Base-by-base conservation (phyloP, 2,329 filamentous ascomycete species). In the Hirsutella minnesotensis region DNA sequence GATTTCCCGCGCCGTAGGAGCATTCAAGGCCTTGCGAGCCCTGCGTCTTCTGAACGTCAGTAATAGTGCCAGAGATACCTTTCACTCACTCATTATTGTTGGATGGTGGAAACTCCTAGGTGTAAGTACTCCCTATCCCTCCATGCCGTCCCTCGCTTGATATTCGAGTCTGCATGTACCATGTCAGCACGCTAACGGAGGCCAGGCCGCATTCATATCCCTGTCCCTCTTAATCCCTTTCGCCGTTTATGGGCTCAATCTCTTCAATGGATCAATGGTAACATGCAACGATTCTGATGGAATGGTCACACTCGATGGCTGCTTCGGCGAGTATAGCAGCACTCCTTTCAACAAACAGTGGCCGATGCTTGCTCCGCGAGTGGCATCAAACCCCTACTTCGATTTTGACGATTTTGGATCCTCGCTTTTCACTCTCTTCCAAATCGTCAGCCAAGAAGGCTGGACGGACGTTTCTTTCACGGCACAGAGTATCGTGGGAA, bases 381-480 rank as follows among this genome's bases (percentile, higher is more conserved):
- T 83, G 38, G 87, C 83, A 10, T 64, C 76, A 2, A 96, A 98
- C 54, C 79, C 82, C 0, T 94, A 79, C 57, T 96, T 83, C 64
- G 83, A 83, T 59, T 98, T 98, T 57, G 92, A 98, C 61, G 84
- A 94, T 57, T 98, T 98, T 55, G 86, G 83, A n/a, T 77, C 86
- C 42, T 84, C 90, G 0, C 72, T 98, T 29, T 96, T 96, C 67
- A 94, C 94, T 47, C 83, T 98, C 46, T 98, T 95, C 67, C 89
- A 96, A 61, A 95, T 98, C 63, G 90, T 96, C 35, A 96, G 90
- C 41, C 92, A 98, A 62, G 94, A 98, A 70, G 92, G 92, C 29
- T 98, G 94, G 92, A 81, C 81, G 10, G 88, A 95, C 59, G 87
- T 95, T n/a, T 86, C 92, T 58, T 89, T 85, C 67, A 75, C 77